A percentile compares a stretch with the other conserved stretches of the same genome.
These are phyloP conservation scores for Neurospora sp. DNA, from an alignment of 495 filamentous ascomycete species.

Conservation along the genomic window DNA sequence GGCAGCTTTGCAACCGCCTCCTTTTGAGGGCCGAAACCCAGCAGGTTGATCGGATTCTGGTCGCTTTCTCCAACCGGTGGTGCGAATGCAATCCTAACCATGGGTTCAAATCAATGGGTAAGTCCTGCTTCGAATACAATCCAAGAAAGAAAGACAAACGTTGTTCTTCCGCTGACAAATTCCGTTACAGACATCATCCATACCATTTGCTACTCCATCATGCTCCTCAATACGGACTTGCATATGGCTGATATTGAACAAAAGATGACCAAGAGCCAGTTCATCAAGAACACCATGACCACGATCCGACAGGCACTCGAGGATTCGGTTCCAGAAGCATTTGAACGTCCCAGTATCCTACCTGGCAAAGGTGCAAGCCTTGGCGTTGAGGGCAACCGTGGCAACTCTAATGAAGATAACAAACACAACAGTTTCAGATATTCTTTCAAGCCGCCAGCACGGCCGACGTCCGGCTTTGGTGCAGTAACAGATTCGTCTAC, in stretches of 20 bases:
- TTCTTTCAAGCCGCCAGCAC: constrained; percentile 38
- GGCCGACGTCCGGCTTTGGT: constrained; percentile 34
- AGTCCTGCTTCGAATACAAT: constrained; percentile 12
- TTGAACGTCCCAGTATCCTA: constrained; percentile 43
- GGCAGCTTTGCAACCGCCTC: constrained; percentile 72
- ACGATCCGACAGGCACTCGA: constrained; percentile 69
- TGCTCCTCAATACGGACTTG: constrained; percentile 92
- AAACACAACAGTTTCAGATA: constrained; percentile 28
- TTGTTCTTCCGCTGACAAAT: constrained; percentile 2
- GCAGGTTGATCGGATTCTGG: constrained; percentile 89
- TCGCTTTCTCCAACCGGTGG: constrained; percentile 80
- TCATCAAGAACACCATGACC: constrained; percentile 92
- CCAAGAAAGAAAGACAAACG: not conserved
- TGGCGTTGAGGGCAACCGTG: constrained; percentile 14
- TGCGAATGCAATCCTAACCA: constrained; percentile 90
- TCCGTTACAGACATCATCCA: constrained; percentile 70
- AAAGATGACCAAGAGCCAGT: constrained; percentile 91
- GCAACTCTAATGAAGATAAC: constrained; percentile 34
- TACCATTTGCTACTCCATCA: constrained; percentile 91
- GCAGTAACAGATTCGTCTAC: constrained; percentile 15
- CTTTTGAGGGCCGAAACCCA: constrained; percentile 88
- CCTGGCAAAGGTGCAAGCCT: constrained; percentile 24
- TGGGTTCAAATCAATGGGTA: constrained; percentile 84
- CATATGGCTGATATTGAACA: constrained; percentile 89
- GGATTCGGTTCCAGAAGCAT: constrained; percentile 58